Evolutionary conservation across 106 monocot genomes (phyloP), one percentile per base, ranked within the genome.

Genomic region (Hemerocallis citrina): DNA sequence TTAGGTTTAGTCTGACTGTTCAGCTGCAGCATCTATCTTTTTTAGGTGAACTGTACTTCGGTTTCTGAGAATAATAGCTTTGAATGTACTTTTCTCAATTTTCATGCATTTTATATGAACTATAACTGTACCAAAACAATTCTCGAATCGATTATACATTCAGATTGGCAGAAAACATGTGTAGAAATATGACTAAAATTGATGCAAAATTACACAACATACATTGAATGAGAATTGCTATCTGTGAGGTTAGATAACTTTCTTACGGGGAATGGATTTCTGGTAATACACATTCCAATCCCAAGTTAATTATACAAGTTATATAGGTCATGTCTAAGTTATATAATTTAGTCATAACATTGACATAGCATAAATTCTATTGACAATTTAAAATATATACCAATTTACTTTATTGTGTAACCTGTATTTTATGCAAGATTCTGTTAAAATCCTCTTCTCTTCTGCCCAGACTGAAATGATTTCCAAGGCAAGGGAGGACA

Each of bases 381-480:
- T n/a, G n/a, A n/a, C n/a, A n/a, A 12, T 41, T 15, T 13, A 3
- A 41, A 41, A 2, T 41, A 8, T 22, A 23, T 51, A 51, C 14
- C 51, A 28, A 2, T 1, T 51, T 51, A 28, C 5, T 2, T 54
- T 5, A 32, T 54, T 5, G n/a, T 54, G 16, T 20, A 54, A 54
- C 9, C 54, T 54, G 29, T 32, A 31, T 49, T 15, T 32, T 5
- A 21, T n/a, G 0, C 31, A 31, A 54, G 54, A 24, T 24, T 49
- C 54, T 54, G 31, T 15, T 32, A 54, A 32, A 54, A 32, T 32
- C 54, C 3, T 54, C 31, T 15, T 54, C 32, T 32, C 7, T 19
- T 19, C 7, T 24, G 14, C 14, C 15, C 90, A 96, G 90, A 84
- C 51, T 72, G 95, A 90, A 35, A 20, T 81, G 75, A 72, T 78